Base-by-base conservation (phyloP, 768 basidiomycete genomes). In the Boletus patriciae region DNA sequence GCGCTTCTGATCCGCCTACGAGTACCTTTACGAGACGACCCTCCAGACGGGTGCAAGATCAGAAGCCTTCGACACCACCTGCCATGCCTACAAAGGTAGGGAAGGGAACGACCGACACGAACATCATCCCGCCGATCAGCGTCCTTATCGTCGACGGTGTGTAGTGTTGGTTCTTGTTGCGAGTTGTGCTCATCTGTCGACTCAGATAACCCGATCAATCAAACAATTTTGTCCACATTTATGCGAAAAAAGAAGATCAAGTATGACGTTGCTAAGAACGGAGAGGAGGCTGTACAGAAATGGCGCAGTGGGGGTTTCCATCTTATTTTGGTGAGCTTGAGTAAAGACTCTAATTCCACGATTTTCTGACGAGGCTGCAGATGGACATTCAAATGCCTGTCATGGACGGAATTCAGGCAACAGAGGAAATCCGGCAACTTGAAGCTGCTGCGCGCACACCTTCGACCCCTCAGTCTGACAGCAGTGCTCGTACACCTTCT, bases 371-470 rank as follows among this genome's bases (percentile, higher is more conserved):
- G 46, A 50, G 38, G 34, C 29, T 57, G 4, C 62, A 98, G 96
- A 99, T 99, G 97, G 97, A 99, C 76, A 98, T 99, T 52, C 96
- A 98, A 74, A 94, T 99, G 84, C 97, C 97, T 10, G 87, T 98
- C 63, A 98, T 97, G 91, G 93, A 96, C 73, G 97, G 97, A 34
- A 97, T 98, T 47, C 85, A 92, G 69, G 97, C 97, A 8, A 99
- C 97, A 4, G 94, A 94, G 65, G 92, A 95, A 71, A 99, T 99
- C 56, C 82, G 97, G 50, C 83, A 86, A 52, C 73, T 95, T 42
- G 96, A 98, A 69, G 88, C 84, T 48, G 76, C 82, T 46, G 83
- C 85, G 44, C 88, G 82, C 64, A 86, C 83, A 42, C 86, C 88
- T 11, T 74, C 82, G 10, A 90, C 88, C 0, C 89, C 92, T 4